A percentile compares a stretch with the other conserved stretches of the same genome.
phyloP scores from a whole-genome alignment of 345 rosid genomes.

The Eucalyptus leucophloia region DNA sequence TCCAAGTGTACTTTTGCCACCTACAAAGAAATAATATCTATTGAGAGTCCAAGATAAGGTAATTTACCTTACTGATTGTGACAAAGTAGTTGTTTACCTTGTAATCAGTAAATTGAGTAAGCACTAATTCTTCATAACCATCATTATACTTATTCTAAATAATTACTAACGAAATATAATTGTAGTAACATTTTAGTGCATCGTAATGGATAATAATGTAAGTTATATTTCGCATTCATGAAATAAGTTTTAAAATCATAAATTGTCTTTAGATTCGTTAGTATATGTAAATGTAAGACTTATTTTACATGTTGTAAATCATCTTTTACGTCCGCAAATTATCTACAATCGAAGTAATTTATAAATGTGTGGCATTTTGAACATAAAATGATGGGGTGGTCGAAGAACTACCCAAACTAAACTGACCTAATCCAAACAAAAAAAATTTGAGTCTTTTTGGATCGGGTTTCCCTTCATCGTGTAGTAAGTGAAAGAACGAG shows the following conservation, averaged over 20 bases:
- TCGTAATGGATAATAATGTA: neutral
- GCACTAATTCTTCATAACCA: neutral
- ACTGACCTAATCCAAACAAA: neutral
- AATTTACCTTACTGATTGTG: neutral
- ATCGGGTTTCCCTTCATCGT: neutral
- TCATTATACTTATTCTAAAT: neutral
- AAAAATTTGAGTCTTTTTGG: neutral
- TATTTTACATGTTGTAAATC: neutral
- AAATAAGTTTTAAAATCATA: neutral
- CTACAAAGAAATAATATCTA: too few relatives aligned
- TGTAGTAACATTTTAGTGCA: neutral
- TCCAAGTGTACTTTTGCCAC: too few relatives aligned
- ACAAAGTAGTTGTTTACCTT: neutral
- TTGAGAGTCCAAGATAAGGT: neutral
- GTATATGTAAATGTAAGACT: neutral
- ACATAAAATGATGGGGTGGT: neutral
- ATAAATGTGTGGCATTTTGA: neutral
- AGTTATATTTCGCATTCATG: neutral
- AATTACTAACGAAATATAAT: neutral
- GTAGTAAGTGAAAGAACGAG: too few relatives aligned
- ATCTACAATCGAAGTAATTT: neutral
- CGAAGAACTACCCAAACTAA: neutral
- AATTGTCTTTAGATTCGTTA: neutral
- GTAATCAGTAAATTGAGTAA: neutral
- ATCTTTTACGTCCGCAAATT: neutral